Percentiles rank a stretch among this genome's conserved stretches.
phyloP scores from a whole-genome alignment of 225 moss, liverwort and hornwort species.

The Bryum argenteum region DNA sequence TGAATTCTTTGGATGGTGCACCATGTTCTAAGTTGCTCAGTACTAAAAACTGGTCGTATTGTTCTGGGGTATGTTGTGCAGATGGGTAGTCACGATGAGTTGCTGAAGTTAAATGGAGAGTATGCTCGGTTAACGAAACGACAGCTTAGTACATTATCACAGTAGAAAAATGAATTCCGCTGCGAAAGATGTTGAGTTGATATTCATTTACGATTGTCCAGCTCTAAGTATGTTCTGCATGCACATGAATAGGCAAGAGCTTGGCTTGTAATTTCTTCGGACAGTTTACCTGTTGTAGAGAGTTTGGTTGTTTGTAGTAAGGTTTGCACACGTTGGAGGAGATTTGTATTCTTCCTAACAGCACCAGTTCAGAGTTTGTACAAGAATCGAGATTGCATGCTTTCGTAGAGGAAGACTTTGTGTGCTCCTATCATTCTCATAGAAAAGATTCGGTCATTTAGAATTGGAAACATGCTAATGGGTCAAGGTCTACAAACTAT shows the following conservation, averaged over 20 bases:
- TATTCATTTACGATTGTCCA: slow-evolving; percentile 18
- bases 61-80: slow-evolving; percentile 40
- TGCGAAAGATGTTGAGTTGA: slow-evolving; percentile 31
- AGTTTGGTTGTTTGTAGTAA: neutral
- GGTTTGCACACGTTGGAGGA: neutral
- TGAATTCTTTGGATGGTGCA: neutral
- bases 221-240: slow-evolving; percentile 14
- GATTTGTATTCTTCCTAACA: no score
- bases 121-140: slow-evolving; percentile 92
- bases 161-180: slow-evolving; percentile 23
- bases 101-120: slow-evolving; percentile 79
- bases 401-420: no score
- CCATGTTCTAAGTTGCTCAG: slow-evolving; percentile 8
- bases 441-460: no score
- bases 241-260: slow-evolving; percentile 15
- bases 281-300: neutral
- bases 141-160: slow-evolving; percentile 71
- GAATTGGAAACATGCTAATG: no score
- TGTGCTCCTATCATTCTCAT: no score
- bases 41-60: slow-evolving; percentile 1
- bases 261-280: slow-evolving; percentile 5
- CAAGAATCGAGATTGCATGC: no score
- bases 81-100: slow-evolving; percentile 94
- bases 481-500: no score
- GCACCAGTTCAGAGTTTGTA: no score